These are phyloP conservation scores for Microdochium nivale DNA, from an alignment of 2,329 filamentous ascomycete genomes.

Conservation along the genomic window DNA sequence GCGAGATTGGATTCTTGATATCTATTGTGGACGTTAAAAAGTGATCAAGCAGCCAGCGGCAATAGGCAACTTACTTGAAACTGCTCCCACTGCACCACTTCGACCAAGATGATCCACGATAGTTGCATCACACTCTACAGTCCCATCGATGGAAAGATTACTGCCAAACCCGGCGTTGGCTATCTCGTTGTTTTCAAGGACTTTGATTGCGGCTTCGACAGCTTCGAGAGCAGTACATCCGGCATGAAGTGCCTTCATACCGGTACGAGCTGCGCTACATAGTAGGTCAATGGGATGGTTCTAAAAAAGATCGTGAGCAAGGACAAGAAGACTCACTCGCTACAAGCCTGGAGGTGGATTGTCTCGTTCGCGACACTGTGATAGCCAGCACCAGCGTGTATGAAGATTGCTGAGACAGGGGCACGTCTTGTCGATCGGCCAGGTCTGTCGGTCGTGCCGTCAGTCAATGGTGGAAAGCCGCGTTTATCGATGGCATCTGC, in stretches of 20 bases:
- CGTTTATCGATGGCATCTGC: no score
- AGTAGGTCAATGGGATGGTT: conserved; percentile 4
- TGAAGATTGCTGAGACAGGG: conserved; percentile 62
- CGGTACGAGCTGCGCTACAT: conserved; percentile 68
- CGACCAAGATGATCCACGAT: conserved; percentile 85
- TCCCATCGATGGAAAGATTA: conserved; percentile 83
- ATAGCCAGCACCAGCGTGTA: conserved; percentile 92
- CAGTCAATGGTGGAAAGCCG: not conserved
- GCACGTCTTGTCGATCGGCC: not conserved
- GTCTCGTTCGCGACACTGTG: conserved; percentile 83
- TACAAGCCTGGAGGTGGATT: conserved; percentile 77
- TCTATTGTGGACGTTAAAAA: conserved; percentile 39
- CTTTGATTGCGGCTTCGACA: conserved; percentile 78
- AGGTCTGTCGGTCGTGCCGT: not conserved
- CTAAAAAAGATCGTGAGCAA: not conserved
- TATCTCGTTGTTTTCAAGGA: conserved; percentile 88
- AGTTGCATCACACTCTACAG: conserved; percentile 90
- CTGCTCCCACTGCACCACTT: conserved; percentile 88
- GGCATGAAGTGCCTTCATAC: conserved; percentile 70
- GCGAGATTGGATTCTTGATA: conserved; percentile 83
- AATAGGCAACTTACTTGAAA: conserved; percentile 58
- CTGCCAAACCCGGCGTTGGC: conserved; percentile 96
- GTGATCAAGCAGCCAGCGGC: not conserved
- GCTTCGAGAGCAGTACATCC: conserved; percentile 80
- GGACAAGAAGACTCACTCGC: conserved; percentile 55